Base-by-base conservation (phyloP, 495 filamentous ascomycete species). In the Thermothielavioides terrestris region DNA sequence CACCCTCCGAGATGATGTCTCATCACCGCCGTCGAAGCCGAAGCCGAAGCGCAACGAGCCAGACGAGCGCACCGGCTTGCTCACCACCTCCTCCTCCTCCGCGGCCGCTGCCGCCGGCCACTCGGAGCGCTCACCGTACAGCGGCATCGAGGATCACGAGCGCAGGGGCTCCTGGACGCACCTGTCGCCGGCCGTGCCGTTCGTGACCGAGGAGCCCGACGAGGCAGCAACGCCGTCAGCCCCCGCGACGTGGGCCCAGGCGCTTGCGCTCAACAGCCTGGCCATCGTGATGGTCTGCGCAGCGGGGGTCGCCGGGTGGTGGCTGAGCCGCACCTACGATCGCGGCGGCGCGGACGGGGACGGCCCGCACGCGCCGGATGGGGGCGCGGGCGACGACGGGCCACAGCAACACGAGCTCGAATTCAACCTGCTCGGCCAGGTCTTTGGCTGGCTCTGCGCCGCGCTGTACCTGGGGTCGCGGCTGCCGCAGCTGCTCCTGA, bases 371-470 rank as follows among this genome's bases (percentile, higher is more conserved):
- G n/a, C n/a, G n/a, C n/a, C n/a, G n/a, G n/a, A n/a, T n/a, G 7
- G 37, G 34, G 45, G 31, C n/a, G n/a, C n/a, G n/a, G 27, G 21
- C 27, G 27, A 42, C n/a, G 43, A 30, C 12, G 55, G 44, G 31
- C 2, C n/a, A 0, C 32, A 22, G 56, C 52, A 71, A 40, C 47
- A 61, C 50, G 48, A 67, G 10, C 71, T 90, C 1, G 58, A 68
- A 0, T 83, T 98, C 63, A 83, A 85, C 54, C 38, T 81, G 36
- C 77, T 81, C 64, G 92, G 92, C 28, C 92, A 94, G 60, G 66
- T 88, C 9, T 94, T 91, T 56, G 88, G 88, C 28, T 94, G 88
- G 62, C 66, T 92, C 31, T 92, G 86, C 67, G 92, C 92, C 1
- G 70, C 77, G 2, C 73, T 97, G 14, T 98, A 98, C 59, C 84